These are phyloP conservation scores for Spathaspora hagerdaliae DNA, from an alignment of 805 yeast species.

Conservation along the genomic window DNA sequence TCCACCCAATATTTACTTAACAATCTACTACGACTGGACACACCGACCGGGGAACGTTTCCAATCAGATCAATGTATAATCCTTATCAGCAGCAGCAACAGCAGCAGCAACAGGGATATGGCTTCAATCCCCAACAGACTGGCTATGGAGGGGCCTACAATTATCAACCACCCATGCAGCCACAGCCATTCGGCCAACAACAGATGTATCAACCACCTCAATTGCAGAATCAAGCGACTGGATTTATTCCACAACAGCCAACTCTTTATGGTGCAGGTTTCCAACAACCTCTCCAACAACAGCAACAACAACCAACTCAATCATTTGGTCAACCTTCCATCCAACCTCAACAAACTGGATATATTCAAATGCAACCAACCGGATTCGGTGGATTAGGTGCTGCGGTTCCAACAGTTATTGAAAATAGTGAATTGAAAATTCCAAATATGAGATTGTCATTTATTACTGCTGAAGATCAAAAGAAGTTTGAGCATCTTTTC, in stretches of 20 bases:
- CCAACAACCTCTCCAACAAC: slow-evolving; percentile 5
- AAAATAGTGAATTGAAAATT: slow-evolving; percentile 58
- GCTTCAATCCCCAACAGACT: slow-evolving; percentile 16
- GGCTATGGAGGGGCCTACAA: slow-evolving; percentile 15
- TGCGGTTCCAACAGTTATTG: slow-evolving; percentile 30
- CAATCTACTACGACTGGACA: too few relatives aligned
- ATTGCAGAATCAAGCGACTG: slow-evolving; percentile 24
- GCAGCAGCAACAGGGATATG: slow-evolving; percentile 10
- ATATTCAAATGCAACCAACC: slow-evolving; percentile 40
- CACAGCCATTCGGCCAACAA: slow-evolving; percentile 17
- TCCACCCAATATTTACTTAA: too few relatives aligned
- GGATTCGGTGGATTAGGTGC: slow-evolving; percentile 30
- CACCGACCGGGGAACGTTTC: too few relatives aligned
- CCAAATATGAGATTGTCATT: slow-evolving; percentile 80
- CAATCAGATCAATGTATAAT: slow-evolving; percentile 28
- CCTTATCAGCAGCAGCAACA: slow-evolving; percentile 34
- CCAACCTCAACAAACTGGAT: slow-evolving; percentile 33
- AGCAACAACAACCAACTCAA: slow-evolving; percentile 20
- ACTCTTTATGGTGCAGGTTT: slow-evolving; percentile 5
- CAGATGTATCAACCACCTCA: slow-evolving; percentile 40
- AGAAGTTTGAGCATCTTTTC: slow-evolving; percentile 80
- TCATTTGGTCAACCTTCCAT: slow-evolving; percentile 8
- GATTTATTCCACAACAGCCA: slow-evolving; percentile 18
- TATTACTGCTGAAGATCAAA: slow-evolving; percentile 80
- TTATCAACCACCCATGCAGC: slow-evolving; percentile 25